A percentile compares a stretch with the other conserved stretches of the same genome.
These are phyloP conservation scores for Saprolegnia diclina DNA, from an alignment of 352 stramenopile species.

Conservation along the genomic window DNA sequence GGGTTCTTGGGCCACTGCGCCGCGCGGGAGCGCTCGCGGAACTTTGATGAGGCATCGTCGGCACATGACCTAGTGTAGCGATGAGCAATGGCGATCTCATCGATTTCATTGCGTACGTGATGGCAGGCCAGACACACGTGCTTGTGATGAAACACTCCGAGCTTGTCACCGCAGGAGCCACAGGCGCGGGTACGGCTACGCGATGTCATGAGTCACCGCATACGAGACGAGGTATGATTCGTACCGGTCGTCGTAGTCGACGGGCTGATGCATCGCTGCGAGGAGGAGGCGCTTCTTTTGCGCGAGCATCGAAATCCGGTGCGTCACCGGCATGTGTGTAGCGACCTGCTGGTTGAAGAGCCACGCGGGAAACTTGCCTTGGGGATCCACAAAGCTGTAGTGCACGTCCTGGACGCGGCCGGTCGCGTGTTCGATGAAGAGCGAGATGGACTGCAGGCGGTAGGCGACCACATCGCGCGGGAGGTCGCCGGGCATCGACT, in stretches of 20 bases:
- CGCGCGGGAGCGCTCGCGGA: neutral
- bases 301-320: conserved; percentile 3
- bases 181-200: neutral
- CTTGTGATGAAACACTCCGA: conserved; percentile 8
- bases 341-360: conserved; percentile 15
- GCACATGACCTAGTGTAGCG: conserved; percentile 3
- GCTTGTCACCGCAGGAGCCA: neutral
- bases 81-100: neutral
- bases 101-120: neutral
- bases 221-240: neutral
- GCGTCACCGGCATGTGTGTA: neutral
- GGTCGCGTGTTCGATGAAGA: neutral
- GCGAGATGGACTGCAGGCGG: neutral
- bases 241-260: conserved; percentile 9
- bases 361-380: conserved; percentile 9
- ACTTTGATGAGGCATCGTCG: conserved; percentile 12
- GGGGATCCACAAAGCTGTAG: neutral
- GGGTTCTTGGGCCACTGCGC: neutral
- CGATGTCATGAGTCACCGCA: neutral
- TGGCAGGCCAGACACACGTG: conserved; percentile 3
- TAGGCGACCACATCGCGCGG: neutral
- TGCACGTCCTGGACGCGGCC: conserved; percentile 2
- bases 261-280: neutral
- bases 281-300: conserved; percentile 13
- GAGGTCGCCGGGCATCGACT: neutral